These are phyloP conservation scores for Pinus tabuliformis DNA, from an alignment of 75 land plant genomes.

Conservation along the genomic window DNA sequence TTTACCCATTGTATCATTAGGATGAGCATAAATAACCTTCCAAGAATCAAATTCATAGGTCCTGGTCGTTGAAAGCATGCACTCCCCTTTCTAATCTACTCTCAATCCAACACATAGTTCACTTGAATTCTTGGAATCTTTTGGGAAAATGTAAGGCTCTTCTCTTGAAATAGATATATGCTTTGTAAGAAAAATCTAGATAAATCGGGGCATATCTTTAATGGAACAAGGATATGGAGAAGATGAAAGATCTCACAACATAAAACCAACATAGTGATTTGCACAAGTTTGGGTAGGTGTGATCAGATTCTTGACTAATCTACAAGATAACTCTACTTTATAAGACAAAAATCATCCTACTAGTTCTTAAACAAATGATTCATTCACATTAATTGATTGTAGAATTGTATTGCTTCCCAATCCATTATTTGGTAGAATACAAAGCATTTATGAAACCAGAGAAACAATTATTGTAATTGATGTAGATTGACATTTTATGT, in stretches of 20 bases:
- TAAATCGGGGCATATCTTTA: slow-evolving; percentile 74
- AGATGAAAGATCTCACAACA: slow-evolving; percentile 58
- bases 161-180: slow-evolving; percentile 40
- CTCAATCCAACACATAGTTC: slow-evolving; percentile 81
- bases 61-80: slow-evolving; percentile 90
- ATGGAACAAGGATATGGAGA: slow-evolving; percentile 33
- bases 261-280: slow-evolving; percentile 91
- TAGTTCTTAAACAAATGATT: slow-evolving; percentile 74
- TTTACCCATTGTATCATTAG: slow-evolving; percentile 56
- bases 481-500: slow-evolving; percentile 56
- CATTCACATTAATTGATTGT: slow-evolving; percentile 58
- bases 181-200: slow-evolving; percentile 93
- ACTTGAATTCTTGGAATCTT: slow-evolving; percentile 47
- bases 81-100: slow-evolving; percentile 54
- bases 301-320: slow-evolving; percentile 63
- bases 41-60: too few species aligned
- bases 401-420: slow-evolving; percentile 20
- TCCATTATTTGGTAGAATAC: slow-evolving; percentile 52
- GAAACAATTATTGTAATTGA: too few species aligned
- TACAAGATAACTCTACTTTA: slow-evolving; percentile 79
- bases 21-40: too few species aligned
- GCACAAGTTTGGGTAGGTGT: slow-evolving; percentile 55
- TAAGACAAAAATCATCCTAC: slow-evolving; percentile 64
- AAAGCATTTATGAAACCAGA: slow-evolving; percentile 56
- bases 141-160: slow-evolving; percentile 37